These are phyloP conservation scores for Ambrosia trifida DNA, from an alignment of 129 eudicot genomes.

Conservation along the genomic window DNA sequence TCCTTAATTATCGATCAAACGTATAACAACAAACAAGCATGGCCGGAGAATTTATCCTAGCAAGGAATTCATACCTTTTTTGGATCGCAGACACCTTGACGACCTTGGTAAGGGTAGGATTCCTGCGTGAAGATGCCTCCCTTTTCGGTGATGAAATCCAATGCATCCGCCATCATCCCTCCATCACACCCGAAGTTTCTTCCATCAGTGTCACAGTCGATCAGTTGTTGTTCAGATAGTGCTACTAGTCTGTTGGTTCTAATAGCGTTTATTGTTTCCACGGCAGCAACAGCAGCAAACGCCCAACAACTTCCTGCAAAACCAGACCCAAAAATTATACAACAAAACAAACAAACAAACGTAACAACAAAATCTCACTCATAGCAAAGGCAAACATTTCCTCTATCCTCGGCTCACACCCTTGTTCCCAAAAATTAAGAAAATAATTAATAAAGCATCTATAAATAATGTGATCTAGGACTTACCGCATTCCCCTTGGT, in stretches of 20 bases:
- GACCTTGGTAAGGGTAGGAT: conserved; percentile 58
- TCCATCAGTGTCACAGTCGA: conserved; percentile 61
- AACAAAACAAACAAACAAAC: no score
- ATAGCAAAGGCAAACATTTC: no score
- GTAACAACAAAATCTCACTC: no score
- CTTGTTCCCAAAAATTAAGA: no score
- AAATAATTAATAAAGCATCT: no score
- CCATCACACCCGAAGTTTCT: conserved; percentile 65
- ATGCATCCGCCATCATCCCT: conserved; percentile 66
- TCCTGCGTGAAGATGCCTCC: conserved; percentile 65
- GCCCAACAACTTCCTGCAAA: conserved; percentile 82
- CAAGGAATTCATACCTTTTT: conserved; percentile 38
- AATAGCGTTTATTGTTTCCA: conserved; percentile 65
- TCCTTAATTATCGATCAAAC: no score
- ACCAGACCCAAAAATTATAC: not conserved
- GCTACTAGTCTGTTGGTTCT: conserved; percentile 56
- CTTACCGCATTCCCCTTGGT: conserved; percentile 72
- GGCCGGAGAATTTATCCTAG: not conserved
- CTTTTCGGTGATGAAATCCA: conserved; percentile 44
- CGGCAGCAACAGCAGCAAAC: conserved; percentile 60
- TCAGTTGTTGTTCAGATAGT: conserved; percentile 72
- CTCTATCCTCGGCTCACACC: no score
- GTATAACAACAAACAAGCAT: not conserved
- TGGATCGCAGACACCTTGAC: conserved; percentile 49
- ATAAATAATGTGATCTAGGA: no score